Conservation (phyloP, 306 rosid genomes). For the Carpinus fangiana region DNA sequence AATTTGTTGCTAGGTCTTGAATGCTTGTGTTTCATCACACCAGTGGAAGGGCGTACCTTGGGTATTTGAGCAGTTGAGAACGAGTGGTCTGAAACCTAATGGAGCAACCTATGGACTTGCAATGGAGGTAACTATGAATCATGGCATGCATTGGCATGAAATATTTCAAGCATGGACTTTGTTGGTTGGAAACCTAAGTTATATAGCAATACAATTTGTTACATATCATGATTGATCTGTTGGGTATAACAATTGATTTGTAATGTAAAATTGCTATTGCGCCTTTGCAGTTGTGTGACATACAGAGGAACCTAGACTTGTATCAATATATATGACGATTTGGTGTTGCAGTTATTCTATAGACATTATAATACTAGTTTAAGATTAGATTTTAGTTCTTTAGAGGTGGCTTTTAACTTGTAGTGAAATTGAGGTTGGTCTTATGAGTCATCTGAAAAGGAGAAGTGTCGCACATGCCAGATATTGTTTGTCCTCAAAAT, state of each 20-base stretch:
- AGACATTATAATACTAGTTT: not conserved
- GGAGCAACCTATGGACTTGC: slow-evolving; percentile 92
- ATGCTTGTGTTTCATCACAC: slow-evolving; percentile 78
- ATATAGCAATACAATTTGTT: slow-evolving; percentile 18
- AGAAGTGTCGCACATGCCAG: slow-evolving; percentile 22
- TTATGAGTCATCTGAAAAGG: slow-evolving; percentile 7
- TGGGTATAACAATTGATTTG: not conserved
- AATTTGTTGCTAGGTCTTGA: slow-evolving; percentile 64
- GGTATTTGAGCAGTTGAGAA: slow-evolving; percentile 72
- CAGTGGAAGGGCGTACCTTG: slow-evolving; percentile 89
- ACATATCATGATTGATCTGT: not conserved
- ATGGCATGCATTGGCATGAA: slow-evolving; percentile 12
- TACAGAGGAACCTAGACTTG: not conserved
- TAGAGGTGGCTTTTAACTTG: slow-evolving; percentile 17
- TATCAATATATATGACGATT: slow-evolving; percentile 15
- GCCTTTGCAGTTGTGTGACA: slow-evolving; percentile 10
- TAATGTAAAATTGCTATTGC: slow-evolving; percentile 20
- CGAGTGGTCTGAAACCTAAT: slow-evolving; percentile 70
- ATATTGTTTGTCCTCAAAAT: slow-evolving; percentile 37
- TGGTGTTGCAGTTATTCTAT: slow-evolving; percentile 10
- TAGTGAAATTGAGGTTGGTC: slow-evolving; percentile 20
- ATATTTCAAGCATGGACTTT: slow-evolving; percentile 22
- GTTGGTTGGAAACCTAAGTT: slow-evolving; percentile 16
- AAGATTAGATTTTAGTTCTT: not conserved
- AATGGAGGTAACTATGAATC: slow-evolving; percentile 78